Percentiles rank a stretch among this genome's conserved stretches.
These are phyloP conservation scores for Melampsora americana DNA, from an alignment of 1,284 basidiomycete genomes.

Conservation along the genomic window DNA sequence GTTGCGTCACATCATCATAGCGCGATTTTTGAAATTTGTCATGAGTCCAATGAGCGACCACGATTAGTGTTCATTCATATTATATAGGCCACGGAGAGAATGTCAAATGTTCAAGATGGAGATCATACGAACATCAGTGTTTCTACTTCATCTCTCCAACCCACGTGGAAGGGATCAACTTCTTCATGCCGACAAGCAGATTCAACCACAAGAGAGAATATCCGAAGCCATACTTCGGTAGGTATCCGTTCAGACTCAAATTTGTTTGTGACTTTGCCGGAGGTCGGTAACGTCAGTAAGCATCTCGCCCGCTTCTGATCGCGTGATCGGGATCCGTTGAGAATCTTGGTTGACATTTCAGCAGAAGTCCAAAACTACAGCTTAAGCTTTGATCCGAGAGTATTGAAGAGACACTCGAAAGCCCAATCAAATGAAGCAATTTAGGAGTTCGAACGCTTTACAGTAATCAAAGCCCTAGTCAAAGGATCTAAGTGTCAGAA, in stretches of 20 bases:
- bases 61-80: too few relatives aligned
- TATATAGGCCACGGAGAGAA: too few relatives aligned
- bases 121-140: not conserved
- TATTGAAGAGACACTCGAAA: not conserved
- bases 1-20: too few relatives aligned
- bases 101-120: not conserved
- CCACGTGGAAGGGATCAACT: not conserved
- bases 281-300: not conserved
- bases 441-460: not conserved
- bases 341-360: not conserved
- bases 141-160: conserved; percentile 11
- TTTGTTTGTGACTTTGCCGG: not conserved
- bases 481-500: not conserved
- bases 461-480: not conserved
- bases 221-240: conserved; percentile 7
- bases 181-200: not conserved
- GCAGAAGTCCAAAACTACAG: not conserved
- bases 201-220: conserved; percentile 2
- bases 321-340: not conserved
- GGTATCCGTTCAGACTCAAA: not conserved
- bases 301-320: not conserved
- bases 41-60: too few relatives aligned
- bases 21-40: too few relatives aligned
- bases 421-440: too few relatives aligned
- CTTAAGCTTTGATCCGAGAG: not conserved